Evolutionary conservation across 2,329 filamentous ascomycete genomes (phyloP), one percentile per base, ranked within the genome.

Genomic region (Dothidotthia symphoricarpi): DNA sequence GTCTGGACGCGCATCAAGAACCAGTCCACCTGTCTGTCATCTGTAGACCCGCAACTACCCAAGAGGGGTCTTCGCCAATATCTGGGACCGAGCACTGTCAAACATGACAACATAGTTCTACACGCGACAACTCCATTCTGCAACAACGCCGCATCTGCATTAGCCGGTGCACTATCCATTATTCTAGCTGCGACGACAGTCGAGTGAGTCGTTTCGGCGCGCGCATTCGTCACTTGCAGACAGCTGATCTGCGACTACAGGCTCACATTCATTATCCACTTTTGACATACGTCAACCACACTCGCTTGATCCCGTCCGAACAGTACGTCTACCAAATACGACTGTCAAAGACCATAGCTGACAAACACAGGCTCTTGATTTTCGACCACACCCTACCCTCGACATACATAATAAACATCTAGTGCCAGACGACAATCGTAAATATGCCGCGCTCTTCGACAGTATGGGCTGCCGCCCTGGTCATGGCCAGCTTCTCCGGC

Each of bases 221-320:
- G 22, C 26, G 12, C 28, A 28, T 26, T 14, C 28, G 13, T 32
- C 5, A 9, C 24, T 14, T 11, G 19, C 53, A 63, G 46, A 64
- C 47, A 14, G 16, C 11, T 12, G 12, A 29, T 27, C 6, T 44
- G 64, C 60, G 57, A 64, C 57, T 22, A 9, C 19, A 22, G 19
- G 19, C 19, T 9, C 19, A 22, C 65, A 66, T 53, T 68, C 65
- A 45, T 67, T 66, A 55, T 27, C 36, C 47, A 54, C 35, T 34
- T 55, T 67, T 67, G 64, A 66, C 52, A 48, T 54, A 67, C 58
- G 71, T 74, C 71, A 74, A 72, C 63, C 72, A 69, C 72, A 74
- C 69, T 75, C 72, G 71, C 74, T 75, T 74, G 64, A 54, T 59
- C 46, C 48, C 46, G 45, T 54, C 61, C 60, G 63, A 59, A 71